phyloP scores from a whole-genome alignment of 1,284 basidiomycete species.

The Ceratobasidium sp. region DNA sequence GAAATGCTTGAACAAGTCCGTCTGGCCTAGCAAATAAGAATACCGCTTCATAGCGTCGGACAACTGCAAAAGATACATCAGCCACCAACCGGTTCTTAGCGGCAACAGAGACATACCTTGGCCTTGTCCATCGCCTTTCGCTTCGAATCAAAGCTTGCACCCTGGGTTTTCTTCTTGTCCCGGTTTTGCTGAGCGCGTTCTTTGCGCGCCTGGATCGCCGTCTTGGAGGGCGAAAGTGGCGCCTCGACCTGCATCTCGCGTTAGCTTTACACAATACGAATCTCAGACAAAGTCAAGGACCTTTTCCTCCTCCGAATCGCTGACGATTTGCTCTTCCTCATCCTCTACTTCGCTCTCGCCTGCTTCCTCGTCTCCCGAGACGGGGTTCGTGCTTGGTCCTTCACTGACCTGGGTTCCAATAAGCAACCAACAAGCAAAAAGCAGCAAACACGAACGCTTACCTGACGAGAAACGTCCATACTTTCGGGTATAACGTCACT shows the following conservation, averaged over 20 bases:
- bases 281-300: slow-evolving; percentile 51
- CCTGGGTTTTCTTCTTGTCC: slow-evolving; percentile 71
- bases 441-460: slow-evolving; percentile 53
- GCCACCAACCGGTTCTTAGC: slow-evolving; percentile 48
- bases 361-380: slow-evolving; percentile 50
- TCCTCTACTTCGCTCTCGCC: slow-evolving; percentile 70
- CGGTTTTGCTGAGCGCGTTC: slow-evolving; percentile 59
- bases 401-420: slow-evolving; percentile 42
- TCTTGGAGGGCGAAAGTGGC: slow-evolving; percentile 60
- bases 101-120: slow-evolving; percentile 64
- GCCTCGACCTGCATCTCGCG: slow-evolving; percentile 52
- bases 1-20: slow-evolving; percentile 96
- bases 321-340: slow-evolving; percentile 58
- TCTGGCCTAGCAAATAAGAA: slow-evolving; percentile 94
- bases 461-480: slow-evolving; percentile 85
- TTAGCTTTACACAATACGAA: slow-evolving; percentile 46
- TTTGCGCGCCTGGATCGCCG: slow-evolving; percentile 53
- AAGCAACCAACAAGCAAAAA: slow-evolving; percentile 20
- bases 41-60: slow-evolving; percentile 96
- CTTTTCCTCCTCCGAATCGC: slow-evolving; percentile 37
- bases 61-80: slow-evolving; percentile 65
- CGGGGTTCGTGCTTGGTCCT: slow-evolving; percentile 53
- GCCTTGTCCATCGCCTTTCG: slow-evolving; percentile 85
- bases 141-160: slow-evolving; percentile 73
- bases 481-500: slow-evolving; percentile 80